Conservation (phyloP, 352 stramenopile species). For the Pythium sukuiense region DNA sequence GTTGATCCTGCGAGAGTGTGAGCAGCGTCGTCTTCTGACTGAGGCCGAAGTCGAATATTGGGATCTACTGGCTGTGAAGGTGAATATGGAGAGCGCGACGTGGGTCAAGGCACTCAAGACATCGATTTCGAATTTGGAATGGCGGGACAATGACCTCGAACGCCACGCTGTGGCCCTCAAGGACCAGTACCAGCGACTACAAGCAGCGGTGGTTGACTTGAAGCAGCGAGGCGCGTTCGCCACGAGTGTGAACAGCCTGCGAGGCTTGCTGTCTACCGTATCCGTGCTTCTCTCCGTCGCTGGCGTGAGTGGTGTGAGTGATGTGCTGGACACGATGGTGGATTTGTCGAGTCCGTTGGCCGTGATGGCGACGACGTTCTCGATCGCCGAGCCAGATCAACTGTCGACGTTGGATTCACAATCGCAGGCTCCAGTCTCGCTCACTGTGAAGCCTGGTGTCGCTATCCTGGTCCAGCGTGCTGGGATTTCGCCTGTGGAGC, state of each 20-base stretch:
- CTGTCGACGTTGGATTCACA: not conserved
- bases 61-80: not conserved
- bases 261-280: conserved; percentile 3
- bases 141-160: not conserved
- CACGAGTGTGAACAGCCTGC: not conserved
- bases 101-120: not conserved
- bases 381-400: not conserved
- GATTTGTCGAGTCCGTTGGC: conserved; percentile 7
- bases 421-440: not conserved
- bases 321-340: conserved; percentile 3
- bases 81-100: conserved; percentile 7
- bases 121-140: not conserved
- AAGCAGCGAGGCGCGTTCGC: not conserved
- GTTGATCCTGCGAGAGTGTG: not conserved
- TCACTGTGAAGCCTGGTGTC: not conserved
- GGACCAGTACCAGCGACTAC: not conserved
- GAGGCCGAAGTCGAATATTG: not conserved
- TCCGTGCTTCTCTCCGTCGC: conserved; percentile 4
- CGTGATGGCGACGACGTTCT: not conserved
- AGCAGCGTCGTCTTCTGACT: not conserved
- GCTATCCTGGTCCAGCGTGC: not conserved
- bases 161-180: not conserved
- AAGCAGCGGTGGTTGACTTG: not conserved
- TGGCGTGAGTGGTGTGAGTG: conserved; percentile 8
- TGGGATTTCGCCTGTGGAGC: not conserved